phyloP scores from a whole-genome alignment of 2,329 filamentous ascomycete species.

The Trichoderma citrinoviride region DNA sequence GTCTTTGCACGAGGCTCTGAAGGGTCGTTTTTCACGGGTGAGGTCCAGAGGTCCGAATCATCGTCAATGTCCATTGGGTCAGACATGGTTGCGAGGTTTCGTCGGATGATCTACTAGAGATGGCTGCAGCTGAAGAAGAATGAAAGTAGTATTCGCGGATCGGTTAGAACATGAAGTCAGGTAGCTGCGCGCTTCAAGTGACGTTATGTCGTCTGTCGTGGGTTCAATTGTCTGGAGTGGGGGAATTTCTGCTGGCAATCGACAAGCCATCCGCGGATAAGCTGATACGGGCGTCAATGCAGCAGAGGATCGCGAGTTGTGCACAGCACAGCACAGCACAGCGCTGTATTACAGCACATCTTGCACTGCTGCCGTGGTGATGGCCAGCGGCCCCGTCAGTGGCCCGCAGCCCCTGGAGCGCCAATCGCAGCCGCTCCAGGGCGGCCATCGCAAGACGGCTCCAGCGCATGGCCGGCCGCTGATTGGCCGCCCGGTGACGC shows the following conservation, averaged over 20 bases:
- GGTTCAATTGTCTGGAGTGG: background rate
- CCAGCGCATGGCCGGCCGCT: conserved; percentile 10
- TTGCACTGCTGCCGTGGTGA: conserved; percentile 16
- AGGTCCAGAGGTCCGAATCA: conserved; percentile 50
- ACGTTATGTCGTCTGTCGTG: conserved; percentile 5
- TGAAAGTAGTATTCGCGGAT: background rate
- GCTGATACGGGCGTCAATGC: background rate
- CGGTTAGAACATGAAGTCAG: fast-evolving
- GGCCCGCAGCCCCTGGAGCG: background rate
- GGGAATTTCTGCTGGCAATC: background rate
- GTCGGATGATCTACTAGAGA: background rate
- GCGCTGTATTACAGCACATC: background rate
- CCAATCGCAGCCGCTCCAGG: conserved; percentile 6
- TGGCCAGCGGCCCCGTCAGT: background rate
- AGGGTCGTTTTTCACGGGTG: conserved; percentile 38
- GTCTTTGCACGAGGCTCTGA: conserved; percentile 34
- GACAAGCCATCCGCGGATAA: background rate
- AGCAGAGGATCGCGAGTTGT: background rate
- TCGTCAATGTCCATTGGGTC: conserved; percentile 48
- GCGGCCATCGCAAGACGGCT: background rate
- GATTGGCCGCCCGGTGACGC: conserved; percentile 31
- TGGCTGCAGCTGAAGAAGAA: background rate
- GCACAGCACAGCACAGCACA: background rate
- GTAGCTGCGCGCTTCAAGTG: conserved; percentile 2
- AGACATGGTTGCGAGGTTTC: conserved; percentile 36